These are phyloP conservation scores for Hydnomerulius pinastri DNA, from an alignment of 768 basidiomycete species.

Conservation along the genomic window DNA sequence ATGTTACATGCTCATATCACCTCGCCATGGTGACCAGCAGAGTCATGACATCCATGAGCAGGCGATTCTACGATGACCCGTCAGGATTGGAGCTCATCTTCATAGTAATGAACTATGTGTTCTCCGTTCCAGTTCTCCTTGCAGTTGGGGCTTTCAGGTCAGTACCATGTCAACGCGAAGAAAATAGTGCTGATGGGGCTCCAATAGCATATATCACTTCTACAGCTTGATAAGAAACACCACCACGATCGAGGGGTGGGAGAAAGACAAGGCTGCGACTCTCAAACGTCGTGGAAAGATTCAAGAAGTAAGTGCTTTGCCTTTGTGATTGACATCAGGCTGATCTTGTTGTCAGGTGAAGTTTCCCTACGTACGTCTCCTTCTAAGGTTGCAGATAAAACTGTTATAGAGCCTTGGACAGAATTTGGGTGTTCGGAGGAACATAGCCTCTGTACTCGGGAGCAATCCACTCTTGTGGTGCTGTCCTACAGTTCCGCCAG, in stretches of 20 bases:
- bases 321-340: neutral
- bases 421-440: slow-evolving; percentile 77
- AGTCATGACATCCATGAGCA: slow-evolving; percentile 48
- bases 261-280: slow-evolving; percentile 92
- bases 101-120: slow-evolving; percentile 84
- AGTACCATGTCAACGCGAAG: neutral
- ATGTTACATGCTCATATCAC: slow-evolving; percentile 88
- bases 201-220: slow-evolving; percentile 79
- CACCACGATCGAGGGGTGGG: slow-evolving; percentile 97
- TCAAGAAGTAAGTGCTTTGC: slow-evolving; percentile 53
- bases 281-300: slow-evolving; percentile 86
- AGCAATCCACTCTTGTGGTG: slow-evolving; percentile 78
- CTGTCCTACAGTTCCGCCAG: slow-evolving; percentile 67
- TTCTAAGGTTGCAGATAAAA: neutral
- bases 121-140: slow-evolving; percentile 83
- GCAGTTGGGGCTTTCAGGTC: slow-evolving; percentile 92
- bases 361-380: slow-evolving; percentile 86
- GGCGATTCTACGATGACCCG: slow-evolving; percentile 64
- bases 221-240: slow-evolving; percentile 75
- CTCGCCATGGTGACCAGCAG: slow-evolving; percentile 76
- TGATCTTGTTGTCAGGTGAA: slow-evolving; percentile 54
- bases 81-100: slow-evolving; percentile 72
- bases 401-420: slow-evolving; percentile 33
- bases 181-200: slow-evolving; percentile 14
- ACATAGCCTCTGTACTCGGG: slow-evolving; percentile 80